Evolutionary conservation across 2,329 filamentous ascomycete species (phyloP), one percentile per base, ranked within the genome.

Genomic region (Exserohilum rostratum): DNA sequence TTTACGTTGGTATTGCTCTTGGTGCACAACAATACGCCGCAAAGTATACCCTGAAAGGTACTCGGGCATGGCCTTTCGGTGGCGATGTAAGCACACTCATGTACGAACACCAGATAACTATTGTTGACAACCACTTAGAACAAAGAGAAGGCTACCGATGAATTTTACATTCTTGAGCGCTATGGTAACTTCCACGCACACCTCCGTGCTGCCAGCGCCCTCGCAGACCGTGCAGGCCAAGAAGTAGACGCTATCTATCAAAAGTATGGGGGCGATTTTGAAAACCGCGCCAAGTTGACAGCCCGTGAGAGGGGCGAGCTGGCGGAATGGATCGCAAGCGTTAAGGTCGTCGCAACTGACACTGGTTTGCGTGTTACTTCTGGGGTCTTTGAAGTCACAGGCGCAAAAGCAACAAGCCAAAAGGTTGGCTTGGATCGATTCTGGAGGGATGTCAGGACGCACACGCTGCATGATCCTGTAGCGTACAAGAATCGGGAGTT

Each of bases 401-500:
- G 84, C 0, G 79, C 85, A 0, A 81, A 82, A 55, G 79, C 85
- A 0, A 88, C 86, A 0, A 79, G 81, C 0, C 75, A 76, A 49
- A 87, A 82, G 61, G 81, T 86, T 1, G 85, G 85, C 0, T 71
- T 89, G 53, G 87, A 88, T 74, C 76, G 86, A 1, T 89, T 86
- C 70, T 89, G 85, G 85, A 78, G 86, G 40, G 86, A 89, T 64
- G 75, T 88, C n/a, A 72, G 87, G 5, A 88, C 85, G 4, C 87
- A 89, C 71, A 83, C 81, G 0, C 69, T 89, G 62, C 86, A 89
- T 72, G 87, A 89, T 69, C 86, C 86, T 0, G 85, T 89, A 25
- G 83, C 85, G 20, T 88, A 88, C 64, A 88, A 88, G 78, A 85
- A 87, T 52, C 72, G 82, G 3, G 86, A 89, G 71, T 62, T 88